phyloP scores from a whole-genome alignment of 2,329 filamentous ascomycete species.

The Colletotrichum caudatum region DNA sequence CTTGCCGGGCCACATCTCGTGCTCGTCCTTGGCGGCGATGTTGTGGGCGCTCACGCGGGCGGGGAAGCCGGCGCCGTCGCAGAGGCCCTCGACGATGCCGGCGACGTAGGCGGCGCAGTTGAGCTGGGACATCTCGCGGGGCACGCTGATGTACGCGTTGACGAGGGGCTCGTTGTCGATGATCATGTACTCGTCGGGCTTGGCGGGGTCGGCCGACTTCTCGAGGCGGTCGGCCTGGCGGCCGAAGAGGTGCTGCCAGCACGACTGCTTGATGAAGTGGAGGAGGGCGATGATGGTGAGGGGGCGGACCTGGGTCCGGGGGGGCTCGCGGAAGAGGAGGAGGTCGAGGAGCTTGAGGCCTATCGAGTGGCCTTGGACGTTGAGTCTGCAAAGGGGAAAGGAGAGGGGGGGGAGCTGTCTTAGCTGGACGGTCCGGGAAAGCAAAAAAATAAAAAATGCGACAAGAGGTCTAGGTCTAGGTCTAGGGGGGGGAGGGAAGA shows the following conservation, averaged over 20 bases:
- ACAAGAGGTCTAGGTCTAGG: too few relatives aligned
- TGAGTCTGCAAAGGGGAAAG: slow-evolving; percentile 69
- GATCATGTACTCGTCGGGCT: slow-evolving; percentile 98
- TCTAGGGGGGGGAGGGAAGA: neutral
- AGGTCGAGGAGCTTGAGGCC: slow-evolving; percentile 96
- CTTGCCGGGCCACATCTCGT: slow-evolving; percentile 94
- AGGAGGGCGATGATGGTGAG: slow-evolving; percentile 91
- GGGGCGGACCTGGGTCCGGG: slow-evolving; percentile 79
- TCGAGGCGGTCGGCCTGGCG: slow-evolving; percentile 93
- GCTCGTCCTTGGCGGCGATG: slow-evolving; percentile 68
- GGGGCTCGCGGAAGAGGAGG: slow-evolving; percentile 83
- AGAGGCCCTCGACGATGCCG: slow-evolving; percentile 94
- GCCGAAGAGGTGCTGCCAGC: slow-evolving; percentile 93
- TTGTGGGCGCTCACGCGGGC: slow-evolving; percentile 92
- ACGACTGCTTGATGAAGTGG: slow-evolving; percentile 92
- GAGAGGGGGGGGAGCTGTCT: neutral
- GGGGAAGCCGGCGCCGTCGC: slow-evolving; percentile 91
- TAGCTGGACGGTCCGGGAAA: neutral
- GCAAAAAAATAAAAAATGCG: too few relatives aligned
- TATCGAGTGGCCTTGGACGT: slow-evolving; percentile 91
- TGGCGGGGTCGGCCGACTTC: slow-evolving; percentile 83
- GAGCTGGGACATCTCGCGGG: slow-evolving; percentile 94
- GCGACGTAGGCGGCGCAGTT: slow-evolving; percentile 97
- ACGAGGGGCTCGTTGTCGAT: slow-evolving; percentile 98
- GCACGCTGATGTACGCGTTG: slow-evolving; percentile 92